phyloP scores from a whole-genome alignment of 768 basidiomycete genomes.

The Macrolepiota dolichaula region DNA sequence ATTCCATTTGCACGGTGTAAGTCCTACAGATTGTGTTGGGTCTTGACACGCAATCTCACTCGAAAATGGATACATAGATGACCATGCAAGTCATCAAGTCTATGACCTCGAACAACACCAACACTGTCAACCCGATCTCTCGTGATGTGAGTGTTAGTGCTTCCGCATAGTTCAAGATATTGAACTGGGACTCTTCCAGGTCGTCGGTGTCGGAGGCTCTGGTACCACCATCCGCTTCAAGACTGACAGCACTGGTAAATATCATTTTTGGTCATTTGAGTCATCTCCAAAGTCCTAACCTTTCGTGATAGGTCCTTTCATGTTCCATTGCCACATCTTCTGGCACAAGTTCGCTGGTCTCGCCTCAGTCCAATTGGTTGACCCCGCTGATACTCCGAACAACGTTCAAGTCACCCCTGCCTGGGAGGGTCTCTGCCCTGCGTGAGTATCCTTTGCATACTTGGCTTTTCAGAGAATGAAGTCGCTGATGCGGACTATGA shows the following conservation, averaged over 20 bases:
- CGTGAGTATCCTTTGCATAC: conserved; percentile 8
- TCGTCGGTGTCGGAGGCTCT: conserved; percentile 15
- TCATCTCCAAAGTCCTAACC: background rate
- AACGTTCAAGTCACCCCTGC: conserved; percentile 5
- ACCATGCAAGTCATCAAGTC: conserved; percentile 23
- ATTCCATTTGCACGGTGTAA: conserved; percentile 17
- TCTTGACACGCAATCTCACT: background rate
- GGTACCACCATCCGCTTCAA: conserved; percentile 20
- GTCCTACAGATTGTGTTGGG: background rate
- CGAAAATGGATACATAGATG: background rate
- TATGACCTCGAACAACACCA: conserved; percentile 26
- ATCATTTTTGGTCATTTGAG: no score
- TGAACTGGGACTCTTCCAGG: background rate
- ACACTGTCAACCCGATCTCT: conserved; percentile 51
- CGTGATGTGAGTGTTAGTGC: conserved; percentile 46
- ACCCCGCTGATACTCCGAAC: conserved; percentile 4
- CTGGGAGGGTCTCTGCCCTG: conserved; percentile 15
- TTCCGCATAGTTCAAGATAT: no score
- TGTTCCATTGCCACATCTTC: conserved; percentile 21
- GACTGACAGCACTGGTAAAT: conserved; percentile 16
- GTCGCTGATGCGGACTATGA: background rate
- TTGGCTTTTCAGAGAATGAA: background rate
- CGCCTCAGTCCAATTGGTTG: conserved; percentile 13
- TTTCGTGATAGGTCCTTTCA: conserved; percentile 14
- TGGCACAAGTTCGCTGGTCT: conserved; percentile 16